A percentile compares a stretch with the other conserved stretches of the same genome.
phyloP scores from a whole-genome alignment of 2,329 filamentous ascomycete species.

The Cercospora berteroae region DNA sequence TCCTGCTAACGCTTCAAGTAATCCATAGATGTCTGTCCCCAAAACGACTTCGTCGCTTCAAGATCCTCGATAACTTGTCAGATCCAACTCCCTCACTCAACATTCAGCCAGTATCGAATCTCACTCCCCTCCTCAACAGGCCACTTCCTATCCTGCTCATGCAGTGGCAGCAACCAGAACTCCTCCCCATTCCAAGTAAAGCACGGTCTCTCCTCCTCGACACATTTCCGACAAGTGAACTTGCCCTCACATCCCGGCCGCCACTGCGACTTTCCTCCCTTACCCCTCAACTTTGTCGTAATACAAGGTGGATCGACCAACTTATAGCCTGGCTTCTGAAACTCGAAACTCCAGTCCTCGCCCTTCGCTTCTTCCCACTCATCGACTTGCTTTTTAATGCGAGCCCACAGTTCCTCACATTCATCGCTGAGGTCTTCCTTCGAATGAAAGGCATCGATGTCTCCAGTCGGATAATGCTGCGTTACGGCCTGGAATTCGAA shows the following conservation, averaged over 20 bases:
- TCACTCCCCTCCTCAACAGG: conserved; percentile 25
- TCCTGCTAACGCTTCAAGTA: neutral
- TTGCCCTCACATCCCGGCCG: conserved; percentile 24
- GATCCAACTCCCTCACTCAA: conserved; percentile 10
- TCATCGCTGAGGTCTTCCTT: conserved; percentile 18
- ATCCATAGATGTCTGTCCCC: neutral
- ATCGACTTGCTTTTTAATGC: conserved; percentile 18
- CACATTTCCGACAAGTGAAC: conserved; percentile 32
- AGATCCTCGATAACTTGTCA: neutral
- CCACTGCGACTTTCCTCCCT: conserved; percentile 26
- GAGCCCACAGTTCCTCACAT: conserved; percentile 27
- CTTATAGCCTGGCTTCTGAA: conserved; percentile 20
- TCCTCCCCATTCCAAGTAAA: conserved; percentile 29
- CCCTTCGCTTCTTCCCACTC: conserved; percentile 28
- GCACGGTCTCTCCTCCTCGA: conserved; percentile 23
- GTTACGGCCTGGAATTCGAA: conserved; percentile 28
- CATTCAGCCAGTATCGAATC: conserved; percentile 31
- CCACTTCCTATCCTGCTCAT: conserved; percentile 27
- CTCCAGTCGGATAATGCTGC: conserved; percentile 16
- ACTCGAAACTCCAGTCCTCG: conserved; percentile 27
- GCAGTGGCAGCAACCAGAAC: conserved; percentile 32
- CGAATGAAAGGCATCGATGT: conserved; percentile 16
- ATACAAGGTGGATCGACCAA: conserved; percentile 21
- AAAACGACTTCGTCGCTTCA: neutral
- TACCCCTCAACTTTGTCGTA: conserved; percentile 25